phyloP scores from a whole-genome alignment of 441 rosid genomes.

The Mallotus japonicus region DNA sequence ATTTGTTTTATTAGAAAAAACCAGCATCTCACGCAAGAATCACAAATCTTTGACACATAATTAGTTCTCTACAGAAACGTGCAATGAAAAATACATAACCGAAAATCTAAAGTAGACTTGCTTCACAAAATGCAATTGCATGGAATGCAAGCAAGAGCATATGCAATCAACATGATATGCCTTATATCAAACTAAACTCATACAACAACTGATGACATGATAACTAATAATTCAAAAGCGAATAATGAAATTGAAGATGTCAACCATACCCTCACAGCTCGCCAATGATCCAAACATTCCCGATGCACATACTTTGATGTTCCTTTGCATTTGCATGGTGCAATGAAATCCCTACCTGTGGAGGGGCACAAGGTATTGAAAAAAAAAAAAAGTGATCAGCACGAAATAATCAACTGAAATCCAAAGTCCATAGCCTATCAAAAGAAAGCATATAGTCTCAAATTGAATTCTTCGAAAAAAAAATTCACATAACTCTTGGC shows the following conservation, averaged over 20 bases:
- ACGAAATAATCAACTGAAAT: conserved; percentile 1
- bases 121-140: background rate
- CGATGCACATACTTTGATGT: conserved; percentile 97
- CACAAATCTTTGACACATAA: background rate
- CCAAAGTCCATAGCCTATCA: background rate
- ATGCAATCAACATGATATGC: background rate
- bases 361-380: conserved; percentile 12
- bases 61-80: background rate
- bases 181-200: conserved; percentile 6
- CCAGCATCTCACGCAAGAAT: background rate
- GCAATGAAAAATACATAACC: background rate
- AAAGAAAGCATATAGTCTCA: background rate
- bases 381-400: conserved; percentile 2
- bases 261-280: conserved; percentile 71
- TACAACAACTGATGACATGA: too few species aligned
- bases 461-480: too few species aligned
- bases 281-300: conserved; percentile 98
- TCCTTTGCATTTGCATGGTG: conserved; percentile 99
- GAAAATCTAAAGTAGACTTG: background rate
- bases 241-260: background rate
- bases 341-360: conserved; percentile 95
- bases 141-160: background rate
- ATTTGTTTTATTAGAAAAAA: background rate
- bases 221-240: background rate
- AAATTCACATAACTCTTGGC: too few species aligned